These are phyloP conservation scores for Boletus chippewaensis DNA, from an alignment of 1,284 basidiomycete species.

Conservation along the genomic window DNA sequence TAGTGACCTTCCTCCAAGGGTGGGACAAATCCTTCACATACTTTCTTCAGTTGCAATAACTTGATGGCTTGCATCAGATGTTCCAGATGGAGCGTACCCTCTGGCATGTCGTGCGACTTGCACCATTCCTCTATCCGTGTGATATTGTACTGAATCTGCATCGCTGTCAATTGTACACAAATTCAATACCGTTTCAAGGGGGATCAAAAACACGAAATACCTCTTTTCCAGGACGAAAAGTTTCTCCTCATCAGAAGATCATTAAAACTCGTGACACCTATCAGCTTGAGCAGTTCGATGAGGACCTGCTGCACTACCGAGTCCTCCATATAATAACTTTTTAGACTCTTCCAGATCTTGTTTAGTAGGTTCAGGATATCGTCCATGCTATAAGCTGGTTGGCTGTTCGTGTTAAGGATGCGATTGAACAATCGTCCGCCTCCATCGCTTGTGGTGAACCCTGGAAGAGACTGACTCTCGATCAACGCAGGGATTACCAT, in stretches of 20 bases:
- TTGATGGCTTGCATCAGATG: conserved; percentile 99
- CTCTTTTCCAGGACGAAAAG: conserved; percentile 99
- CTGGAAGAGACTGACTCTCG: conserved; percentile 95
- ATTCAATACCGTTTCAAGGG: neutral
- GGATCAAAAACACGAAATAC: conserved; percentile 39
- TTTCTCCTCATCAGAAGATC: conserved; percentile 98
- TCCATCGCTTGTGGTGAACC: conserved; percentile 94
- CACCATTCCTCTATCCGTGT: conserved; percentile 98
- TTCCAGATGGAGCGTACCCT: conserved; percentile 95
- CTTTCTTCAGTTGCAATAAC: conserved; percentile 97
- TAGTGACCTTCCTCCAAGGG: conserved; percentile 5
- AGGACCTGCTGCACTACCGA: conserved; percentile 95
- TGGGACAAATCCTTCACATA: conserved; percentile 29
- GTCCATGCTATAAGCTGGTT: conserved; percentile 97
- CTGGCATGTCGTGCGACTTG: conserved; percentile 98
- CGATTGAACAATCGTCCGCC: conserved; percentile 92
- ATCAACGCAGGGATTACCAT: conserved; percentile 99
- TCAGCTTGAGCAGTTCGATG: conserved; percentile 92
- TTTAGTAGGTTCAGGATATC: conserved; percentile 96
- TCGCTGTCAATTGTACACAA: conserved; percentile 48
- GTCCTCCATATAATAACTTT: conserved; percentile 99
- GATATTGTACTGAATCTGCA: conserved; percentile 99
- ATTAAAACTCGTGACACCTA: conserved; percentile 98
- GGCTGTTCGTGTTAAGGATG: conserved; percentile 76
- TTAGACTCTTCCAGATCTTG: conserved; percentile 97